Conservation (phyloP, 805 yeast genomes). For the Candida insectorum region DNA sequence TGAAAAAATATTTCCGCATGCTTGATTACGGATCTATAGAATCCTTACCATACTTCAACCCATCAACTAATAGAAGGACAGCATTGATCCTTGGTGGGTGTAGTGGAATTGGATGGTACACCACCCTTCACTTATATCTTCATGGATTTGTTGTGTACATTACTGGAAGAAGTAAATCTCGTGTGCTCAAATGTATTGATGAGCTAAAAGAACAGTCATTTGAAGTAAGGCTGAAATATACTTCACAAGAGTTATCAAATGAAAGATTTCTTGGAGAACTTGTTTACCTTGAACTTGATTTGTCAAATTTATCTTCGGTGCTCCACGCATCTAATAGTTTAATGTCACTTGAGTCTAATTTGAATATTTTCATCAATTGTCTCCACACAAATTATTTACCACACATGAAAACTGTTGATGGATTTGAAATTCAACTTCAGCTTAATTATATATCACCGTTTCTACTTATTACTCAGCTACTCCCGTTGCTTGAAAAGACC, state of each 20-base stretch:
- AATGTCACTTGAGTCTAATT: slow-evolving; percentile 40
- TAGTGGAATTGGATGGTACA: slow-evolving; percentile 76
- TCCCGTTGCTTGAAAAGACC: slow-evolving; percentile 49
- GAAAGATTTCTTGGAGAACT: slow-evolving; percentile 34
- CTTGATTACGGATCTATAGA: slow-evolving; percentile 19
- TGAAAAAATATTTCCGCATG: no score
- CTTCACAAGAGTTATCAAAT: slow-evolving; percentile 15
- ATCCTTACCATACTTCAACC: slow-evolving; percentile 59
- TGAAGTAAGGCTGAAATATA: slow-evolving; percentile 18
- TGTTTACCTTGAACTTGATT: slow-evolving; percentile 35
- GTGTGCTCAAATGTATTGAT: slow-evolving; percentile 55
- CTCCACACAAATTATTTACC: slow-evolving; percentile 85
- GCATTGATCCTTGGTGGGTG: slow-evolving; percentile 81
- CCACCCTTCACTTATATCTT: slow-evolving; percentile 68
- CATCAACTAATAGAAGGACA: slow-evolving; percentile 50
- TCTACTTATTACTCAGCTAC: slow-evolving; percentile 44
- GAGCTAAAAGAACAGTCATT: slow-evolving; percentile 56
- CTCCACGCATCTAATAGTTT: slow-evolving; percentile 45
- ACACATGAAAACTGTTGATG: slow-evolving; percentile 57
- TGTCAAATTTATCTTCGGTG: slow-evolving; percentile 31
- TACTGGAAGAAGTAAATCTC: slow-evolving; percentile 61
- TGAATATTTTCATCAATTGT: slow-evolving; percentile 68
- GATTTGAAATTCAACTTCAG: slow-evolving; percentile 77
- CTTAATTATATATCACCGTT: slow-evolving; percentile 77
- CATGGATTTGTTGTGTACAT: slow-evolving; percentile 78